Conservation (phyloP, 1,139 yeast species). For the Pichia sp. region DNA sequence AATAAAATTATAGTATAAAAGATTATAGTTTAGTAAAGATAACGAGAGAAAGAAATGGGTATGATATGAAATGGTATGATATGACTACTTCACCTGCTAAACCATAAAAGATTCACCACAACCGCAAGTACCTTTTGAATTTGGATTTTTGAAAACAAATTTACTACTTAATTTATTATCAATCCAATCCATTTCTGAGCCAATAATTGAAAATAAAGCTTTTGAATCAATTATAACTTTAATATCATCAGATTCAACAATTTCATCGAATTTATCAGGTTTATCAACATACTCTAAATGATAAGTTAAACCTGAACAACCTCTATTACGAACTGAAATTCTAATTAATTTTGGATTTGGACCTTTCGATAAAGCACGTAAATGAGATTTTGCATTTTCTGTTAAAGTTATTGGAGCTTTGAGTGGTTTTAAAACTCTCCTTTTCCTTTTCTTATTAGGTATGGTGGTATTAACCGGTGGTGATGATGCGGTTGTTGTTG, state of each 20-base stretch:
- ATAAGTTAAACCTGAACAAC: slow-evolving; percentile 92
- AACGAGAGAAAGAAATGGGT: neutral
- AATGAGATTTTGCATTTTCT: slow-evolving; percentile 65
- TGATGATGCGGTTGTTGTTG: neutral
- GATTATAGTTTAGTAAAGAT: neutral
- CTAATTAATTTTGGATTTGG: slow-evolving; percentile 87
- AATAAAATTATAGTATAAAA: neutral
- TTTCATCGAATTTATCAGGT: slow-evolving; percentile 92
- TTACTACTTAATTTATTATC: slow-evolving; percentile 86
- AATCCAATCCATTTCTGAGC: slow-evolving; percentile 97
- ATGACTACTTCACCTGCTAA: slow-evolving; percentile 30
- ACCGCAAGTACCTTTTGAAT: slow-evolving; percentile 95
- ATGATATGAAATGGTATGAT: slow-evolving; percentile 1
- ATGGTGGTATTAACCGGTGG: neutral
- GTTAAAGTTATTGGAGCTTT: slow-evolving; percentile 83
- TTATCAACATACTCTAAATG: slow-evolving; percentile 81
- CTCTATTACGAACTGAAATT: slow-evolving; percentile 91
- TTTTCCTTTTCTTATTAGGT: slow-evolving; percentile 37
- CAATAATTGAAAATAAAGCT: slow-evolving; percentile 90
- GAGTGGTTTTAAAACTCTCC: slow-evolving; percentile 70
- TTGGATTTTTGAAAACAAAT: slow-evolving; percentile 90
- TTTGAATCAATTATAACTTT: slow-evolving; percentile 90
- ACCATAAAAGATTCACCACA: slow-evolving; percentile 99
- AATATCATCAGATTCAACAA: slow-evolving; percentile 88
- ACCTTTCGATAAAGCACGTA: slow-evolving; percentile 57